These are phyloP conservation scores for Mycena rebaudengoi DNA, from an alignment of 768 basidiomycete species.

Conservation along the genomic window DNA sequence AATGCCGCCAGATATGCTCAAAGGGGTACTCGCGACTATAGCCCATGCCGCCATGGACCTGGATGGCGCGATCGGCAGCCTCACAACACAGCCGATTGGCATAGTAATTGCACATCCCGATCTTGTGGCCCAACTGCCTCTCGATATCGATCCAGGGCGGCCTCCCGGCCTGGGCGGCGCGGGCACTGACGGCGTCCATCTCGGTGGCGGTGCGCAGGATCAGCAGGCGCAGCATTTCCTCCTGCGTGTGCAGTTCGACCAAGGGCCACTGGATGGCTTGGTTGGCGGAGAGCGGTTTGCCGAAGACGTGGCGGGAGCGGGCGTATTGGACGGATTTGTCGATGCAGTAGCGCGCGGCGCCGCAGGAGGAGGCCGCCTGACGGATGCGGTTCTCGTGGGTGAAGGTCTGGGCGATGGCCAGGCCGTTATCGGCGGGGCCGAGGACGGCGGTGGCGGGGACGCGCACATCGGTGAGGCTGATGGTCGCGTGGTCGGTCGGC, in stretches of 20 bases:
- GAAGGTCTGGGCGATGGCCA: constrained; percentile 20
- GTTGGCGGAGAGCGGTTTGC: constrained; percentile 18
- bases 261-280: constrained; percentile 23
- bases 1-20: constrained; percentile 20
- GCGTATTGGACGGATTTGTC: constrained; percentile 16
- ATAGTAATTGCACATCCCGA: constrained; percentile 22
- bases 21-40: constrained; percentile 13
- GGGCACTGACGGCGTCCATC: constrained; percentile 17
- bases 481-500: constrained; percentile 23
- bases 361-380: constrained; percentile 21
- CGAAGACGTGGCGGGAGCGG: constrained; percentile 13
- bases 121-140: constrained; percentile 13
- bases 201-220: constrained; percentile 17
- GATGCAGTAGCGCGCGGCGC: constrained; percentile 19
- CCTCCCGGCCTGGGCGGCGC: not conserved
- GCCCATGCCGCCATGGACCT: constrained; percentile 21
- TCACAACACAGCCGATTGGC: constrained; percentile 20
- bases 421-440: constrained; percentile 14
- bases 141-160: too few relatives aligned
- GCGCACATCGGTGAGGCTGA: constrained; percentile 14
- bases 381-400: constrained; percentile 24
- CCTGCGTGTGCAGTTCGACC: constrained; percentile 19
- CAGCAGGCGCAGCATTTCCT: constrained; percentile 20
- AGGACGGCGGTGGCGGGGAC: constrained; percentile 19
- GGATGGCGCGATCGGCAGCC: constrained; percentile 21